Conservation (phyloP, 768 basidiomycete genomes). For the Tylopilus plumbeoviolaceoides region DNA sequence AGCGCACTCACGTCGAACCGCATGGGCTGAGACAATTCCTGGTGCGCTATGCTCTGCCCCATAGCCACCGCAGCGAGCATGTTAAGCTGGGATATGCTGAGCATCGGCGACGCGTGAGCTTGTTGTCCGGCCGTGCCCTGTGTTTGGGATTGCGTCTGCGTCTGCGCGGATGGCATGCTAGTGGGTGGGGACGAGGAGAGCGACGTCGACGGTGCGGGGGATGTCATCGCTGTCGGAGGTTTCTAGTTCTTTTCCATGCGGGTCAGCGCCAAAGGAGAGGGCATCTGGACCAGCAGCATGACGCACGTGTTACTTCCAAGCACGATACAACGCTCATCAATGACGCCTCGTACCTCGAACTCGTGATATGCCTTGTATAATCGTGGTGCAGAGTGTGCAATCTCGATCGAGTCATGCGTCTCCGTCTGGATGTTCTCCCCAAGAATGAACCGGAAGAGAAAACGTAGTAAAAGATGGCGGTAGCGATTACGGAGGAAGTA, state of each 20-base stretch:
- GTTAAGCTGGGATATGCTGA: slow-evolving; percentile 24
- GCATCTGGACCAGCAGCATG: too few relatives aligned
- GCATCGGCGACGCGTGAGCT: neutral
- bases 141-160: neutral
- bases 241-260: slow-evolving; percentile 45
- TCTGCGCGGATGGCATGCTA: neutral
- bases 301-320: slow-evolving; percentile 70
- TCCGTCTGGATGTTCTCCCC: slow-evolving; percentile 90
- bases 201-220: neutral
- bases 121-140: neutral
- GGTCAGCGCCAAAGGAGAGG: neutral
- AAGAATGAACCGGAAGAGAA: slow-evolving; percentile 92
- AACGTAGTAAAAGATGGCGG: slow-evolving; percentile 85
- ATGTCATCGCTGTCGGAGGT: slow-evolving; percentile 38
- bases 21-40: slow-evolving; percentile 21
- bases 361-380: slow-evolving; percentile 79
- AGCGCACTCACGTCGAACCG: slow-evolving; percentile 10
- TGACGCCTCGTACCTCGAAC: slow-evolving; percentile 69
- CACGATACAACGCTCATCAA: slow-evolving; percentile 81
- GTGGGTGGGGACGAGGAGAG: slow-evolving; percentile 6
- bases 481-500: slow-evolving; percentile 81
- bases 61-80: slow-evolving; percentile 25
- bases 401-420: slow-evolving; percentile 96
- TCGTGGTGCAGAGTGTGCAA: slow-evolving; percentile 80
- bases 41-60: slow-evolving; percentile 22